These are phyloP conservation scores for Diutina siamensis DNA, from an alignment of 1,139 yeast genomes.

Conservation along the genomic window DNA sequence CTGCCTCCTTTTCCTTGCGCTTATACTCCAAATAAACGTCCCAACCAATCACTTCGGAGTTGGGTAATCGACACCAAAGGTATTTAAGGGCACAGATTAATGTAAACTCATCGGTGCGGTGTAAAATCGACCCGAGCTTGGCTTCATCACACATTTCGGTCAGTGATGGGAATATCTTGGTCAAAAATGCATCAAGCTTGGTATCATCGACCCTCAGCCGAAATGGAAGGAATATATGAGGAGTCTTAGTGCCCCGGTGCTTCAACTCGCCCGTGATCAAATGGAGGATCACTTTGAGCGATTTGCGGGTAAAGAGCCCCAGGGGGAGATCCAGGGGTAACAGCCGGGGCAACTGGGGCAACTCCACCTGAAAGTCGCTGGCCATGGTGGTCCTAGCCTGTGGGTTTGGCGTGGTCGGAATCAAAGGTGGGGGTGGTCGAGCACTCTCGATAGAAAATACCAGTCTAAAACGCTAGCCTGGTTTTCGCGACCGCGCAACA, in stretches of 20 bases:
- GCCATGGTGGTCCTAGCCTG: neutral
- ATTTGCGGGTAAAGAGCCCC: slow-evolving; percentile 49
- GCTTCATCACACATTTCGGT: slow-evolving; percentile 29
- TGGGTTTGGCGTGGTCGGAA: neutral
- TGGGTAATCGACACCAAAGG: slow-evolving; percentile 78
- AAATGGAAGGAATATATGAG: slow-evolving; percentile 59
- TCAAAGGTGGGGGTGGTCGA: neutral
- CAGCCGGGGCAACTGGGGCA: slow-evolving; percentile 18
- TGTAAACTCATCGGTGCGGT: slow-evolving; percentile 50
- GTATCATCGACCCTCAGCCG: slow-evolving; percentile 52
- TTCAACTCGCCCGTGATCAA: slow-evolving; percentile 55
- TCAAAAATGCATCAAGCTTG: slow-evolving; percentile 41
- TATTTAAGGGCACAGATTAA: slow-evolving; percentile 65
- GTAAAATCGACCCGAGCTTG: slow-evolving; percentile 24
- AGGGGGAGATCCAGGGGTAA: slow-evolving; percentile 9
- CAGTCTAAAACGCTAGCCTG: neutral
- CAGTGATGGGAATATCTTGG: slow-evolving; percentile 34
- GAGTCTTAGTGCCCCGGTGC: slow-evolving; percentile 42
- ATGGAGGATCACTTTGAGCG: slow-evolving; percentile 54
- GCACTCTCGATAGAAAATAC: neutral
- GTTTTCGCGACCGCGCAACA: neutral
- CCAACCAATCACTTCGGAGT: slow-evolving; percentile 79
- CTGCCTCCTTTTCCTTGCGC: slow-evolving; percentile 49
- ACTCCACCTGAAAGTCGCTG: slow-evolving; percentile 12
- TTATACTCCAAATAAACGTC: slow-evolving; percentile 65